Conservation (phyloP, 768 basidiomycete species). For the Leucocoprinus sp. region DNA sequence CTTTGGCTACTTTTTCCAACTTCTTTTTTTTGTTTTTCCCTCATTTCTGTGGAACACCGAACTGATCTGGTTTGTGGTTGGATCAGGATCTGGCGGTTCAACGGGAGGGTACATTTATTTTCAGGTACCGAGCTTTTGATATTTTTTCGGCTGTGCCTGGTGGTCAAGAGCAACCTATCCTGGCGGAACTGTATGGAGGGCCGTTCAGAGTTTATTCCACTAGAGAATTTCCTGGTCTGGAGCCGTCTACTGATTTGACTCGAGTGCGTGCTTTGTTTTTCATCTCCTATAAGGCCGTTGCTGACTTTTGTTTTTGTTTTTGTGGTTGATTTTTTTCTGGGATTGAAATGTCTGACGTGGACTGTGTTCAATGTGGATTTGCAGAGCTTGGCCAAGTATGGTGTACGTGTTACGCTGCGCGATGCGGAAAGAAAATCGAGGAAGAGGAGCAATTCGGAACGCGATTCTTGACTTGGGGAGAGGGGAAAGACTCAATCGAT, state of each 20-base stretch:
- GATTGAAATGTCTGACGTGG: not conserved
- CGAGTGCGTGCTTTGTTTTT: slow-evolving; percentile 33
- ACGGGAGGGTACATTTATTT: slow-evolving; percentile 55
- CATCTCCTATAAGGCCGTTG: not conserved
- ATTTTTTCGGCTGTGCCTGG: slow-evolving; percentile 33
- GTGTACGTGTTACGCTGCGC: slow-evolving; percentile 32
- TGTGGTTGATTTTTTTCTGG: not conserved
- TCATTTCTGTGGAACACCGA: not conserved
- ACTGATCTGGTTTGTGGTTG: not conserved
- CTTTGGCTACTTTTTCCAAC: not conserved
- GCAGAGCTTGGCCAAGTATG: slow-evolving; percentile 29
- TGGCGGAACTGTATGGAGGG: slow-evolving; percentile 61
- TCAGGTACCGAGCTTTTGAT: slow-evolving; percentile 69
- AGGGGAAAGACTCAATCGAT: too few relatives aligned
- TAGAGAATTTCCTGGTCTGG: slow-evolving; percentile 66
- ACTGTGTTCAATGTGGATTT: too few relatives aligned
- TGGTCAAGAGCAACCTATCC: slow-evolving; percentile 29
- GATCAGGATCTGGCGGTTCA: slow-evolving; percentile 60
- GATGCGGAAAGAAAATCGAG: slow-evolving; percentile 32
- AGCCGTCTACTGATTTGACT: slow-evolving; percentile 61
- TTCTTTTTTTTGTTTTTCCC: not conserved
- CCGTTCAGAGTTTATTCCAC: slow-evolving; percentile 65
- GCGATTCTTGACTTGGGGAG: not conserved
- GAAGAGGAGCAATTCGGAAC: slow-evolving; percentile 19
- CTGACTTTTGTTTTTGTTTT: not conserved